A percentile compares a stretch with the other conserved stretches of the same genome.
Evolutionary conservation across 1,284 basidiomycete species (phyloP).

Genomic region (Cryptococcus deneoformans): DNA sequence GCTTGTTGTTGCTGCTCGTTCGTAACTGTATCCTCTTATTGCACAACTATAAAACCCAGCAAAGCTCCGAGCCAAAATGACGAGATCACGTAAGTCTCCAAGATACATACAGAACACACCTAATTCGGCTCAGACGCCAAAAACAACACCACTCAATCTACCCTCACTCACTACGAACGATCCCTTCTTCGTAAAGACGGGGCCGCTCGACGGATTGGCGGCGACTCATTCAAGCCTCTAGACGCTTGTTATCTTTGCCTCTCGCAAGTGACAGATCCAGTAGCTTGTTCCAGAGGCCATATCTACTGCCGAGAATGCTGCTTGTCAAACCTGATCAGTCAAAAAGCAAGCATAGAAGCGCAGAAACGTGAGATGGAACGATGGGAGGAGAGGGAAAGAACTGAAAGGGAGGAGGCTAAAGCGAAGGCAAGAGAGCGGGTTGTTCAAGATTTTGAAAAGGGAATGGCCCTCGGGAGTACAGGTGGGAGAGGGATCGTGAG

Average conservation of each 20-base stretch:
- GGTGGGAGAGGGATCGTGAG: conserved; percentile 9
- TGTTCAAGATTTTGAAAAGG: conserved; percentile 76
- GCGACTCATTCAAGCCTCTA: conserved; percentile 84
- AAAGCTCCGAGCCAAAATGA: neutral
- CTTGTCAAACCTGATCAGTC: conserved; percentile 49
- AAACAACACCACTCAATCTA: conserved; percentile 48
- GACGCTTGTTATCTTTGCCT: conserved; percentile 84
- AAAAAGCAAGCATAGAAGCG: conserved; percentile 80
- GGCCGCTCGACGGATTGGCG: conserved; percentile 68
- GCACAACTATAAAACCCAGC: neutral
- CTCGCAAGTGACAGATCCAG: conserved; percentile 70
- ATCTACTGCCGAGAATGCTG: conserved; percentile 84
- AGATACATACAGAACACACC: neutral
- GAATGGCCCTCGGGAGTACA: conserved; percentile 56
- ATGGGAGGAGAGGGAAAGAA: conserved; percentile 70
- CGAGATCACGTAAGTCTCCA: neutral
- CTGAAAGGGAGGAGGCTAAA: conserved; percentile 63
- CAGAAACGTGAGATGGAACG: conserved; percentile 72
- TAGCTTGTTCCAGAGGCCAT: conserved; percentile 79
- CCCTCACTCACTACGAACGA: conserved; percentile 47
- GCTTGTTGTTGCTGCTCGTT: no score
- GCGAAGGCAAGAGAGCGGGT: conserved; percentile 79
- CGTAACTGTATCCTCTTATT: no score
- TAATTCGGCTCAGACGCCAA: conserved; percentile 38
- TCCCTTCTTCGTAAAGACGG: conserved; percentile 38